Percentiles rank a stretch among this genome's conserved stretches.
These are phyloP conservation scores for Neurospora hispaniola DNA, from an alignment of 495 filamentous ascomycete species.

Conservation along the genomic window DNA sequence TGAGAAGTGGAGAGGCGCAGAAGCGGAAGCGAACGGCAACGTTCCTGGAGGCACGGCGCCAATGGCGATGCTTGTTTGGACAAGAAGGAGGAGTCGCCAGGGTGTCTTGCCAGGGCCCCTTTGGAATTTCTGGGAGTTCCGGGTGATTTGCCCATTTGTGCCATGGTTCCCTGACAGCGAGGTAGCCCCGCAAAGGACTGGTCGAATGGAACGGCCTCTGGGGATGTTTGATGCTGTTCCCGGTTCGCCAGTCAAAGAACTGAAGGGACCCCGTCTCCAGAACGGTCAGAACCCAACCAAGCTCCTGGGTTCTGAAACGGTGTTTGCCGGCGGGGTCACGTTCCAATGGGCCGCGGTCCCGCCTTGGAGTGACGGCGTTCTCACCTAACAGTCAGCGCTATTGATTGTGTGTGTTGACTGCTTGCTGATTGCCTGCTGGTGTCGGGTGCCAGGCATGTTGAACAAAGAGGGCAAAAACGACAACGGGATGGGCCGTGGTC, in stretches of 20 bases:
- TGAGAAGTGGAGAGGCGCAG: background rate
- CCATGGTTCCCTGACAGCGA: conserved; percentile 3
- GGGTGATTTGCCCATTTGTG: conserved; percentile 22
- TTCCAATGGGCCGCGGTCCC: background rate
- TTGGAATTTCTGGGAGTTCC: conserved; percentile 15
- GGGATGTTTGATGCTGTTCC: background rate
- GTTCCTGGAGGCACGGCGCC: background rate
- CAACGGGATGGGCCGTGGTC: background rate
- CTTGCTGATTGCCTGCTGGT: background rate
- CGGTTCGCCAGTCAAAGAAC: background rate
- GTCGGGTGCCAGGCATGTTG: background rate
- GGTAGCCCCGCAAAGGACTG: conserved; percentile 16
- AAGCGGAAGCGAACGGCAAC: background rate
- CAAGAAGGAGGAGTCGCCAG: background rate
- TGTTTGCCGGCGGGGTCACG: background rate
- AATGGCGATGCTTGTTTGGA: background rate
- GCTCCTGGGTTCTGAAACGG: background rate
- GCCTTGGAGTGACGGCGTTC: background rate
- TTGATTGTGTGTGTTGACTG: background rate
- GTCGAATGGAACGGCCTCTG: conserved; percentile 11
- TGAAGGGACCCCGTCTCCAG: background rate
- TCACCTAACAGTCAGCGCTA: background rate
- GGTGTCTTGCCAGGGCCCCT: background rate
- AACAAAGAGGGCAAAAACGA: background rate
- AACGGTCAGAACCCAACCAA: background rate